Conservation (phyloP, 164 flowering plant genomes). For the Houttuynia cordata region DNA sequence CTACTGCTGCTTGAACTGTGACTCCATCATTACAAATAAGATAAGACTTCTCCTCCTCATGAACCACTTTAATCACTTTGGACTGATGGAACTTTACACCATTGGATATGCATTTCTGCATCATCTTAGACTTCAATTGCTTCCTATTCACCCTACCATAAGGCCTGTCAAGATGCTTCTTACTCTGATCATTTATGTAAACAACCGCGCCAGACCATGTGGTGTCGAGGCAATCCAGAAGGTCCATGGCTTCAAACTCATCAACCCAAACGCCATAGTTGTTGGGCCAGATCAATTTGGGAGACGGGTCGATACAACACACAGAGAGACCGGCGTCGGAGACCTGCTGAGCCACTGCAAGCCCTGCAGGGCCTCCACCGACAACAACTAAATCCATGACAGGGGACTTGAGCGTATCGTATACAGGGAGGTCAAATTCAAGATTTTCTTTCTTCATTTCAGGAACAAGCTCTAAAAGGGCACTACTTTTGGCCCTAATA, state of each 20-base stretch:
- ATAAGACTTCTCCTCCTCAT: slow-evolving; percentile 62
- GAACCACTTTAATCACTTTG: slow-evolving; percentile 67
- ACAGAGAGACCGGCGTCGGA: slow-evolving; percentile 86
- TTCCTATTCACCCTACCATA: slow-evolving; percentile 84
- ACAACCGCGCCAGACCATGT: slow-evolving; percentile 91
- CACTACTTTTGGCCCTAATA: slow-evolving; percentile 34
- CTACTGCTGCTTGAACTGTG: slow-evolving; percentile 64
- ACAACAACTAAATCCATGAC: slow-evolving; percentile 77
- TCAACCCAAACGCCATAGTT: slow-evolving; percentile 98
- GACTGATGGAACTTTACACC: slow-evolving; percentile 92
- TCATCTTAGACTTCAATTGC: slow-evolving; percentile 78
- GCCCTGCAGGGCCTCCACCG: slow-evolving; percentile 92
- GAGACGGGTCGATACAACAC: slow-evolving; percentile 78
- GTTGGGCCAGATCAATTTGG: slow-evolving; percentile 81
- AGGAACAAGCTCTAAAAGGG: slow-evolving; percentile 81
- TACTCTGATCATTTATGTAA: slow-evolving; percentile 35
- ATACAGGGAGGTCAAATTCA: slow-evolving; percentile 76
- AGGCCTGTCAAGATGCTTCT: slow-evolving; percentile 59
- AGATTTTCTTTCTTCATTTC: slow-evolving; percentile 76
- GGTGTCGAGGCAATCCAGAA: slow-evolving; percentile 84
- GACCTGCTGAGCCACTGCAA: slow-evolving; percentile 86
- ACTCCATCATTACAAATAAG: slow-evolving; percentile 77
- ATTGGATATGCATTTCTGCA: slow-evolving; percentile 71
- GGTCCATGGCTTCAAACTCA: slow-evolving; percentile 89
- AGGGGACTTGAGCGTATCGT: slow-evolving; percentile 49